Base-by-base conservation (phyloP, 164 flowering plant species). In the Pachysandra terminalis region DNA sequence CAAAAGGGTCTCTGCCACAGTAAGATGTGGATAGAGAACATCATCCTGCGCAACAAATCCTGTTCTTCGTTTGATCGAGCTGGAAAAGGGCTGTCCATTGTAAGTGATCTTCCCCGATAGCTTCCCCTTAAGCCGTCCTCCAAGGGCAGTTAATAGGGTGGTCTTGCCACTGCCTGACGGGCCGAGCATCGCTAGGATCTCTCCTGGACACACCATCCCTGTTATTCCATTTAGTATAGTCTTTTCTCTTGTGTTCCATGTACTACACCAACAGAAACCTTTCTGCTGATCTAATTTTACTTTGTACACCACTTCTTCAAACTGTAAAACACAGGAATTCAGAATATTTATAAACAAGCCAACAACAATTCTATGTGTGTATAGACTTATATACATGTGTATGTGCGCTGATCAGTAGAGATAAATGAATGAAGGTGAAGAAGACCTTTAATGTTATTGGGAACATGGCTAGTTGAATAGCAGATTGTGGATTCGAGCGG, bases 151-250 rank as follows among this genome's bases (percentile, higher is more conserved):
- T 2, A 91, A 79, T 23, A 91, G 90, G 60, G 93, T 91, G 49
- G 97, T 91, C 74, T 91, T 91, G 35, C 97, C 97, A 66, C 97
- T 89, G n/a, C 97, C 97, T 0, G 95, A 89, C 7, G 97, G 97
- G 6, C 97, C 97, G 7, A 91, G 72, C 93, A 91, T 86, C 4
- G 95, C 97, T 5, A 91, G 78, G 19, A 91, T 80, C 78, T 91
- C 97, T 35, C 97, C 95, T 0, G 97, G 95, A 68, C 80, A 81
- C 32, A 89, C 90, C 82, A 81, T 71, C 2, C 97, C 97, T 17
- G 89, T 82, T 32, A 91, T 71, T 14, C 97, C 97, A 48, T 84
- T 87, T 32, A 91, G 77, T 59, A 91, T 91, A 9, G 81, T 84
- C 73, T 87, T 90, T 63, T 86, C 91, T 61, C 68, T 69, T 72